Percentiles rank a stretch among this genome's conserved stretches.
Conservation (phyloP, 331 rosid species). For the Acacia pycnantha region DNA sequence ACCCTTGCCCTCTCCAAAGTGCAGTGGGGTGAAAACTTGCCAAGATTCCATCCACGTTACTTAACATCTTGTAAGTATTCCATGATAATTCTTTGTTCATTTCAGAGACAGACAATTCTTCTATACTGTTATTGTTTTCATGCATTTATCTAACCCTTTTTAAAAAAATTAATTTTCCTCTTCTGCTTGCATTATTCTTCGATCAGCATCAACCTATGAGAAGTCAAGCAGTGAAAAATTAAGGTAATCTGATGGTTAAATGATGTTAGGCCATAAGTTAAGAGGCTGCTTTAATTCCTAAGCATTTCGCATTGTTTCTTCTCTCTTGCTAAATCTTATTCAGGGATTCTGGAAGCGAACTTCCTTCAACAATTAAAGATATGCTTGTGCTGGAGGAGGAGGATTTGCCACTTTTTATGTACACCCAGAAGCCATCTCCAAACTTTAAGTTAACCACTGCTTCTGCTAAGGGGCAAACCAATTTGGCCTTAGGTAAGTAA, state of each 20-base stretch:
- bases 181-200: neutral
- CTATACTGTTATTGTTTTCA: neutral
- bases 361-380: conserved; percentile 25
- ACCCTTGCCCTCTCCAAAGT: conserved; percentile 41
- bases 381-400: conserved; percentile 34
- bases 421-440: conserved; percentile 38
- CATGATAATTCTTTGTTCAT: conserved; percentile 5
- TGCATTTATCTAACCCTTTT: neutral
- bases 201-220: conserved; percentile 28
- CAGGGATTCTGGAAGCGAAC: conserved; percentile 36
- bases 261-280: neutral
- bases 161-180: neutral
- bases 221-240: conserved; percentile 23
- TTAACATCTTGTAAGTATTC: conserved; percentile 49
- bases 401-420: conserved; percentile 55
- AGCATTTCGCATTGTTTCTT: neutral
- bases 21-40: conserved; percentile 49
- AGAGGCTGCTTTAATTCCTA: neutral
- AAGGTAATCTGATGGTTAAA: conserved; percentile 23
- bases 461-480: conserved; percentile 16
- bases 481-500: conserved; percentile 40
- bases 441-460: conserved; percentile 15
- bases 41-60: conserved; percentile 51
- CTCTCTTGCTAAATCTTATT: conserved; percentile 8
- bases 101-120: neutral